Base-by-base conservation (phyloP, 768 basidiomycete species). In the Kwoniella sp. region DNA sequence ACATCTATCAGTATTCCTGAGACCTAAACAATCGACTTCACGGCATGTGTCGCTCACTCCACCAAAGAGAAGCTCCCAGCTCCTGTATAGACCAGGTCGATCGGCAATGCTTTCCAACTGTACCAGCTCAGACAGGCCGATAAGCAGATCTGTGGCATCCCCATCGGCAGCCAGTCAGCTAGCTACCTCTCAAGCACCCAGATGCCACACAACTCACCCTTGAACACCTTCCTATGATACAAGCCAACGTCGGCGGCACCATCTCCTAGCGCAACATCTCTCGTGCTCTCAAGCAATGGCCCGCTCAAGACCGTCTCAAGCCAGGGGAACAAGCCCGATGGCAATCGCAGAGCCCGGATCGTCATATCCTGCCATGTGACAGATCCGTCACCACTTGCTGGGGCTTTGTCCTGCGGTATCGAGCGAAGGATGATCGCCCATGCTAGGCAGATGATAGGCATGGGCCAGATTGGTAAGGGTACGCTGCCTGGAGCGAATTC, bases 361-460 rank as follows among this genome's bases (percentile, higher is more conserved):
- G 78, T 87, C 89, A 15, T 85, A 74, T 17, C 83, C 78, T 22
- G 88, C 87, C 34, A 88, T 78, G 64, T 86, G 84, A 68, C 85
- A 83, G 73, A 83, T 69, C 54, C 85, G 80, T n/a, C 71, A 60
- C 57, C 84, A 83, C 13, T 82, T 75, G 31, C 87, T 85, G 12
- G 88, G 88, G 2, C 22, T 5, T 52, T 54, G 26, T 67, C 66
- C 20, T 55, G 45, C 9, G 65, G 60, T 9, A 75, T 23, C 3
- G 59, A 65, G 2, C 61, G 55, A 11, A 95, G 85, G 0, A 93
- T 86, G 73, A 88, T 91, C 0, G 92, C 85, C 94, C 94, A 97
- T 0, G 88, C 88, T 5, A 93, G 83, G 71, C 90, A 89, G 3
- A 88, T 85, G 69, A 88, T 87, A 0, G 86, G 84, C 72, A 87